Conservation (phyloP, 768 basidiomycete species). For the Kwoniella shandongensis region DNA sequence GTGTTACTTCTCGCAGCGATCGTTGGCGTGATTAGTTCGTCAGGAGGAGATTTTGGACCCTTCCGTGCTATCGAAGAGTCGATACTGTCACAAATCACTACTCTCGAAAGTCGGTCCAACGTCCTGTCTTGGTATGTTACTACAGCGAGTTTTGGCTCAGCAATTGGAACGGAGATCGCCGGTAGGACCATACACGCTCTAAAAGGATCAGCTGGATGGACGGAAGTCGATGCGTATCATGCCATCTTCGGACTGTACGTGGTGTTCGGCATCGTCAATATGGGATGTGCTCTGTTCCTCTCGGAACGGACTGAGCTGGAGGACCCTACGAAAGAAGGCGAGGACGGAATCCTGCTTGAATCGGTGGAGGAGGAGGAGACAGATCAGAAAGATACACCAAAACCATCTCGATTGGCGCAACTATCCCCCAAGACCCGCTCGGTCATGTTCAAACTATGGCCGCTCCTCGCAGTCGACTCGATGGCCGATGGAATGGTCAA, state of each 20-base stretch:
- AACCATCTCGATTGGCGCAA: slow-evolving; percentile 17
- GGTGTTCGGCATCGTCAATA: slow-evolving; percentile 28
- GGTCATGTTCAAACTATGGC: slow-evolving; percentile 40
- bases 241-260: slow-evolving; percentile 34
- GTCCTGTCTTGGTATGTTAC: slow-evolving; percentile 38
- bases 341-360: too few species aligned
- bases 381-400: slow-evolving; percentile 5
- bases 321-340: not conserved
- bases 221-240: slow-evolving; percentile 29
- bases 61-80: slow-evolving; percentile 48
- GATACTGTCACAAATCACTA: slow-evolving; percentile 39
- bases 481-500: slow-evolving; percentile 40
- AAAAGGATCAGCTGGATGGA: slow-evolving; percentile 25
- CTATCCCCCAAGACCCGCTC: slow-evolving; percentile 29
- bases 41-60: slow-evolving; percentile 41
- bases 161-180: slow-evolving; percentile 28
- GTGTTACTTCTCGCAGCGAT: slow-evolving; percentile 40
- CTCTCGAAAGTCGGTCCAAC: slow-evolving; percentile 10
- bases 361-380: slow-evolving; percentile 6
- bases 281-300: slow-evolving; percentile 15
- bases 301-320: slow-evolving; percentile 21
- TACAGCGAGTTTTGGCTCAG: slow-evolving; percentile 28
- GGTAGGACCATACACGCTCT: slow-evolving; percentile 24
- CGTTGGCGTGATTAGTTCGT: slow-evolving; percentile 39
- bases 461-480: slow-evolving; percentile 33